A percentile compares a stretch with the other conserved stretches of the same genome.
Evolutionary conservation across 139 green algal species (phyloP).

Genomic region (Zygnema cylindricum): DNA sequence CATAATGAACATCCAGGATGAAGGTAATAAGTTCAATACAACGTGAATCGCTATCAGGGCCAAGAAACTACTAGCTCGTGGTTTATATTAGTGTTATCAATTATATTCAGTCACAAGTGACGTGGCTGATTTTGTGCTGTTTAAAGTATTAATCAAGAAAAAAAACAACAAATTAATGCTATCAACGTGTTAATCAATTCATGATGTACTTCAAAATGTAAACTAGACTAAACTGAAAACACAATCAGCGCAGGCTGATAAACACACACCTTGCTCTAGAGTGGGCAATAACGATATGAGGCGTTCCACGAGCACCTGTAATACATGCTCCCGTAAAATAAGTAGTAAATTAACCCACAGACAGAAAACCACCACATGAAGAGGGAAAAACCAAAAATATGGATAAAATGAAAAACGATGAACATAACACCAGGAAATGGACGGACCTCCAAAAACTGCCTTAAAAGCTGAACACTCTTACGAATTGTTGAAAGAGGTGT

Average conservation of each 20-base stretch:
- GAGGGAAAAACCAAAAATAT: not conserved
- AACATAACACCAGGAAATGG: not conserved
- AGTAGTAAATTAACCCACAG: not conserved
- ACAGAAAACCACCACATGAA: not conserved
- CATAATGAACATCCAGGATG: not conserved
- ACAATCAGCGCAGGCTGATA: too few relatives aligned
- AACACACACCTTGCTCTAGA: not conserved
- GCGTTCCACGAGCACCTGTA: not conserved
- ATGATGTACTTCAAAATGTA: too few relatives aligned
- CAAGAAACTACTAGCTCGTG: not conserved
- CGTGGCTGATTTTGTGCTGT: too few relatives aligned
- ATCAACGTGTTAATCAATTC: too few relatives aligned
- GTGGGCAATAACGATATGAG: not conserved
- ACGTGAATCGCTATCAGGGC: not conserved
- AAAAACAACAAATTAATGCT: too few relatives aligned
- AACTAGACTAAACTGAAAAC: too few relatives aligned
- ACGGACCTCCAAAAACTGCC: not conserved
- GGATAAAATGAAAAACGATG: not conserved
- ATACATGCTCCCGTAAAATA: not conserved
- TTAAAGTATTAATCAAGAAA: too few relatives aligned
- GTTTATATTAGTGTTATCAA: not conserved
- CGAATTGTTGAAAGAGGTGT: not conserved
- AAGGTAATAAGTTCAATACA: not conserved
- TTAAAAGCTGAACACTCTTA: not conserved
- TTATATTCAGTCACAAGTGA: too few relatives aligned